phyloP scores from a whole-genome alignment of 805 yeast species.

The Candida nemodendra region DNA sequence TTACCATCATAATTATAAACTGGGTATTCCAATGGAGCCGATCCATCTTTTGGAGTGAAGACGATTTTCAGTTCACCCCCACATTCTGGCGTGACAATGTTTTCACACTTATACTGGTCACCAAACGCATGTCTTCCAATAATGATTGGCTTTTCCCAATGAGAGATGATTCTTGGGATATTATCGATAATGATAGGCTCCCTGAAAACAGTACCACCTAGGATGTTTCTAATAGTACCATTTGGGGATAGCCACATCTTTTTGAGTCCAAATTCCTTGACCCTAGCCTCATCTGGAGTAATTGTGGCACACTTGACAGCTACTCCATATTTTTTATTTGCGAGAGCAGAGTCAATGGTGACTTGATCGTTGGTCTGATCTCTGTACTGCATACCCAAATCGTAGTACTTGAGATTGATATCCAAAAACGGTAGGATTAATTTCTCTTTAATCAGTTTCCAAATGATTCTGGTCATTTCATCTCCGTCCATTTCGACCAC shows the following conservation, averaged over 20 bases:
- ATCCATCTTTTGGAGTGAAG: slow-evolving; percentile 70
- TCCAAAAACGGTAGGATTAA: slow-evolving; percentile 83
- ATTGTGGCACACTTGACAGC: slow-evolving; percentile 98
- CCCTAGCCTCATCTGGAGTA: slow-evolving; percentile 97
- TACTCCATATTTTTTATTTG: slow-evolving; percentile 83
- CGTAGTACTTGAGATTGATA: slow-evolving; percentile 88
- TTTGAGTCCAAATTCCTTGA: slow-evolving; percentile 83
- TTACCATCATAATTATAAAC: slow-evolving; percentile 69
- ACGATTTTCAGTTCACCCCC: slow-evolving; percentile 79
- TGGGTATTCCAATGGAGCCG: slow-evolving; percentile 50
- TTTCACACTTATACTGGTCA: slow-evolving; percentile 95
- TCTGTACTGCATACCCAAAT: slow-evolving; percentile 81
- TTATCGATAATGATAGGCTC: slow-evolving; percentile 89
- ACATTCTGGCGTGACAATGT: slow-evolving; percentile 66
- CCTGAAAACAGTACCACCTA: slow-evolving; percentile 96
- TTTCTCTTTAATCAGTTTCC: slow-evolving; percentile 86
- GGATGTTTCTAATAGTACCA: slow-evolving; percentile 92
- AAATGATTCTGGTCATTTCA: slow-evolving; percentile 95
- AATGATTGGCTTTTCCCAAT: slow-evolving; percentile 93
- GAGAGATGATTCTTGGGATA: slow-evolving; percentile 84
- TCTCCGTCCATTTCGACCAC: slow-evolving; percentile 98
- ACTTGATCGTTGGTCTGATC: slow-evolving; percentile 87
- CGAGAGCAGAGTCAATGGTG: slow-evolving; percentile 86
- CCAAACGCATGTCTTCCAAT: slow-evolving; percentile 98
- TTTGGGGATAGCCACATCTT: slow-evolving; percentile 98